phyloP scores from a whole-genome alignment of 495 filamentous ascomycete genomes.

The Lophiotrema nucula region DNA sequence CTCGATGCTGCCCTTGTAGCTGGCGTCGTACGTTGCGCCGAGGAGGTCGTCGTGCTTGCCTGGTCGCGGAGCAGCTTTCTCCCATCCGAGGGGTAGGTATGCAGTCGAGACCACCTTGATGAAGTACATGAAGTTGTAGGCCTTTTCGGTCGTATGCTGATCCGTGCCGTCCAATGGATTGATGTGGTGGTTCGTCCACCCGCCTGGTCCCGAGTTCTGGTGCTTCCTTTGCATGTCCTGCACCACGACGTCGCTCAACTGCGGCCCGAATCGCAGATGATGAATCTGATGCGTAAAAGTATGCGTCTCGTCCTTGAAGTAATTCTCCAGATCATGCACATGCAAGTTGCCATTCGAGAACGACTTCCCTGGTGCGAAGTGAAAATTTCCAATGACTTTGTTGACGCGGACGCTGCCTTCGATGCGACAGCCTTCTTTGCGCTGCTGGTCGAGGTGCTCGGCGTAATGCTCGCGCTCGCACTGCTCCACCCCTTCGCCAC shows the following conservation, averaged over 20 bases:
- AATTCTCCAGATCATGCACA: constrained; percentile 94
- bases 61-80: constrained; percentile 40
- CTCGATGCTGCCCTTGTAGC: constrained; percentile 76
- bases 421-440: constrained; percentile 89
- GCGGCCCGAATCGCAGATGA: constrained; percentile 86
- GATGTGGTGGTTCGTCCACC: constrained; percentile 82
- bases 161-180: constrained; percentile 86
- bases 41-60: constrained; percentile 34
- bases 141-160: constrained; percentile 75
- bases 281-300: constrained; percentile 91
- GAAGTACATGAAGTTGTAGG: constrained; percentile 98
- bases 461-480: constrained; percentile 92
- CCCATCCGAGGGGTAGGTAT: constrained; percentile 88
- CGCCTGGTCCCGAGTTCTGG: constrained; percentile 43
- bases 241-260: constrained; percentile 74
- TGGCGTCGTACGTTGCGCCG: constrained; percentile 60
- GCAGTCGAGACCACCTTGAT: constrained; percentile 96
- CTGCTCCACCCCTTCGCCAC: constrained; percentile 90
- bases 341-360: constrained; percentile 96
- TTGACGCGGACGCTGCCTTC: constrained; percentile 92
- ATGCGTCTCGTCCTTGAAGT: constrained; percentile 71
- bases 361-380: constrained; percentile 90
- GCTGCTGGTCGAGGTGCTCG: constrained; percentile 80
- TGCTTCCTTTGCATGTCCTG: constrained; percentile 56
- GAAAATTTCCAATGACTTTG: constrained; percentile 98